phyloP scores from a whole-genome alignment of 345 rosid genomes.

The Syzygium aromaticum region DNA sequence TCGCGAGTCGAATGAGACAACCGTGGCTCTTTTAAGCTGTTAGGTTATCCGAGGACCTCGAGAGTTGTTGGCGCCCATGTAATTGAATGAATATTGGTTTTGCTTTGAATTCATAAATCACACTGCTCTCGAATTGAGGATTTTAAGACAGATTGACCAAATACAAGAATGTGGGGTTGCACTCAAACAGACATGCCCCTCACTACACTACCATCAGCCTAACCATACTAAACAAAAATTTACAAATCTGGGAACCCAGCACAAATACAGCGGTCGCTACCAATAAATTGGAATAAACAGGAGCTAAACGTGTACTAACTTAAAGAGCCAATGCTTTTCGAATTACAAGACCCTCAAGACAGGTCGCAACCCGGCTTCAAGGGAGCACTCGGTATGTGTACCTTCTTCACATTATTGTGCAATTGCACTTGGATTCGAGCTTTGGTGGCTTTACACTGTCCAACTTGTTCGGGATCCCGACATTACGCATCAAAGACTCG shows the following conservation, averaged over 20 bases:
- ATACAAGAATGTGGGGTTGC: background rate
- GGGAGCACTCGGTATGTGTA: background rate
- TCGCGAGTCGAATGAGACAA: background rate
- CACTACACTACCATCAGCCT: background rate
- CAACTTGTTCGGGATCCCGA: conserved; percentile 51
- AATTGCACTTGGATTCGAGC: conserved; percentile 95
- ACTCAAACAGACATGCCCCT: background rate
- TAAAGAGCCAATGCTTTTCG: background rate
- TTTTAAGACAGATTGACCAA: background rate
- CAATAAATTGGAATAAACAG: background rate
- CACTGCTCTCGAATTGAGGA: background rate
- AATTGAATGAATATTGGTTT: background rate
- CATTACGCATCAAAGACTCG: conserved; percentile 44
- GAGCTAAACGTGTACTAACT: background rate
- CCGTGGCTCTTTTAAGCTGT: background rate
- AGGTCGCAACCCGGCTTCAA: background rate
- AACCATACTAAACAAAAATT: background rate
- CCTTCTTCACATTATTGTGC: conserved; percentile 80
- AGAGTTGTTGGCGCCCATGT: background rate
- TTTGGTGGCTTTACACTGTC: conserved; percentile 69
- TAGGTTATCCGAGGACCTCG: background rate
- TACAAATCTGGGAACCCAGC: background rate
- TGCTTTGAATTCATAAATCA: background rate
- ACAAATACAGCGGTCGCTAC: background rate
- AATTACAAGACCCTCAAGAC: background rate